Base-by-base conservation (phyloP, 495 filamentous ascomycete genomes). In the Podospora appendiculata region DNA sequence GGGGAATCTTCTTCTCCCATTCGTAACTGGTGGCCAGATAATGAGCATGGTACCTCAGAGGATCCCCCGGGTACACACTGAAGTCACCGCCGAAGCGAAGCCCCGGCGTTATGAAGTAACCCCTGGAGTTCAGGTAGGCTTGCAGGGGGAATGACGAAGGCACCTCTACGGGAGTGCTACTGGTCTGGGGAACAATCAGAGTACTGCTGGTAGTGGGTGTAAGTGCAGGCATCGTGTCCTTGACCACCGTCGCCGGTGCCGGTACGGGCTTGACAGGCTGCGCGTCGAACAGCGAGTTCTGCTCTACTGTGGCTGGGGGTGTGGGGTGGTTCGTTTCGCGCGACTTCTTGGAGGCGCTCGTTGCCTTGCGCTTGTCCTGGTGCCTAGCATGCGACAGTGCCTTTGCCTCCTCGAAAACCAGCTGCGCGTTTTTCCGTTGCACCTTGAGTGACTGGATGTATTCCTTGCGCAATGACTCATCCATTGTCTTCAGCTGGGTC, bases 31-130 rank as follows among this genome's bases (percentile, higher is more conserved):
- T 82, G 19, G 83, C 86, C 51, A 95, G 69, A 63, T 96, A 97
- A 66, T 97, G 93, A 35, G 86, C 88, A 67, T 98, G 93, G 69
- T 92, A 98, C 9, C 94, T 86, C 32, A 97, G 72, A 0, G 93
- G 88, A 67, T 98, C 93, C 34, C 94, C 94, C 0, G 93, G 93
- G 61, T 98, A 97, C 1, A 91, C 90, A 52, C 87, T 85, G 70
- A 89, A 96, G 62, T 95, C 83, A 60, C 90, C 94, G 34, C 93
- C 93, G 61, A 98, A 98, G 25, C 93, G 88, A 32, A 98, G 75
- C 8, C 94, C 93, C 1, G 93, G 94, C 41, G 86, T 87, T 39
- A 94, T 79, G 70, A 86, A 98, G 67, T 96, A 98, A 36, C 83
- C 85, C 12, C 79, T 70, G 8, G 77, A 70, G 59, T 96, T 90